A percentile compares a stretch with the other conserved stretches of the same genome.
Evolutionary conservation across 78 protist species (phyloP).

Genomic region (Protostelium mycophagum): DNA sequence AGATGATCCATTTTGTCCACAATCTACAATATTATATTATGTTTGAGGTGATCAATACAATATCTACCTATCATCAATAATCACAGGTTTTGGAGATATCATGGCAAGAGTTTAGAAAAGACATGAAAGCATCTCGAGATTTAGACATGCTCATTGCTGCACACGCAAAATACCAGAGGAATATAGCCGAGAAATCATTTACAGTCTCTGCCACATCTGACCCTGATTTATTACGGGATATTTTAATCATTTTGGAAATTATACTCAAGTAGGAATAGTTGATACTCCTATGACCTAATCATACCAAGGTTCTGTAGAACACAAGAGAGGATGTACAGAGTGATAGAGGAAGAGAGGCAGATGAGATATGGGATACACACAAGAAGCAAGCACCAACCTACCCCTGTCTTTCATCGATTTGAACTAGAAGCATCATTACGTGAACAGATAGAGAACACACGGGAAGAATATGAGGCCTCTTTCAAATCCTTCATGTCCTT

Average conservation of each 20-base stretch:
- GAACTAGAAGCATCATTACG: neutral
- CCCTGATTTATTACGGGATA: conserved; percentile 31
- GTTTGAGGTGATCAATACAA: conserved; percentile 49
- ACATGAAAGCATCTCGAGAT: conserved; percentile 15
- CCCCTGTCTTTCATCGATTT: too few species aligned
- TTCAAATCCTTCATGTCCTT: neutral
- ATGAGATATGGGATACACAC: neutral
- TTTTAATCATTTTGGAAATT: too few species aligned
- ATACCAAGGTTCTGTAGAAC: neutral
- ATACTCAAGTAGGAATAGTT: too few species aligned
- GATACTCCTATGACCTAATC: too few species aligned
- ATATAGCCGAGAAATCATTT: conserved; percentile 24
- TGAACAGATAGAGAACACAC: neutral
- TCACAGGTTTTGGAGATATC: conserved; percentile 28
- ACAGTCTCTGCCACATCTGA: conserved; percentile 14
- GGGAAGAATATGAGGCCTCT: neutral
- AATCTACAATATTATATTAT: conserved; percentile 68
- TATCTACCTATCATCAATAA: neutral
- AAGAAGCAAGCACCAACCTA: neutral
- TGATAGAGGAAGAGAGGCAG: neutral
- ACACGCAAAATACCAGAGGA: conserved; percentile 34
- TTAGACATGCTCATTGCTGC: conserved; percentile 55
- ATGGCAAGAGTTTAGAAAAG: conserved; percentile 38
- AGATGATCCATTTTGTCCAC: conserved; percentile 52
- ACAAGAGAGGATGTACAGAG: neutral